Evolutionary conservation across 192 early-diverging fungal species (phyloP).

Genomic region (Coemansia sp.): DNA sequence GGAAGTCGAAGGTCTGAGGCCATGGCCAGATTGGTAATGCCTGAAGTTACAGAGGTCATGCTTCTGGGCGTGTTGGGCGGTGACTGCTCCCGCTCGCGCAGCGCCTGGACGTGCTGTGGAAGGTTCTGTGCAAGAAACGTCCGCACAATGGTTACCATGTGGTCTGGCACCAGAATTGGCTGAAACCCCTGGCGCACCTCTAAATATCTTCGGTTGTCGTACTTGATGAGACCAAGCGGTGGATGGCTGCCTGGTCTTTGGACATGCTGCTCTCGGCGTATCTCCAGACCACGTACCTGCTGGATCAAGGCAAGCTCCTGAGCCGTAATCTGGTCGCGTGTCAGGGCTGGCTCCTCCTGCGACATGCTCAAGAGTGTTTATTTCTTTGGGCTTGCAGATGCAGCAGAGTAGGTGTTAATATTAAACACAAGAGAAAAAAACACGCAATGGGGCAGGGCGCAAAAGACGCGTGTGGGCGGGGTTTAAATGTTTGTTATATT

Average conservation of each 20-base stretch:
- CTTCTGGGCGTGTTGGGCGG: constrained; percentile 18
- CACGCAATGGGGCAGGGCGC: not conserved
- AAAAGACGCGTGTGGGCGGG: not conserved
- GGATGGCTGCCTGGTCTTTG: constrained; percentile 4
- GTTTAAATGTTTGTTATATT: not conserved
- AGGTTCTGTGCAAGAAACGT: constrained; percentile 26
- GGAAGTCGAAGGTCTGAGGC: not conserved
- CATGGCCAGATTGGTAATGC: not conserved
- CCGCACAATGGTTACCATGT: constrained; percentile 19
- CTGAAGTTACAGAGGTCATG: not conserved
- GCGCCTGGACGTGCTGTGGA: constrained; percentile 12
- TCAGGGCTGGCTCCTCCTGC: constrained; percentile 2
- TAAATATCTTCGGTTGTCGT: constrained; percentile 26
- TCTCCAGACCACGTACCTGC: constrained; percentile 26
- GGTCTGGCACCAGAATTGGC: constrained; percentile 40
- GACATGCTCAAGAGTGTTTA: constrained; percentile 1
- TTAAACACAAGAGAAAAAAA: not conserved
- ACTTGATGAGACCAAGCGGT: constrained; percentile 23
- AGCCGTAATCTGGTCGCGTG: constrained; percentile 15
- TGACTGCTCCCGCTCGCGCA: constrained; percentile 11
- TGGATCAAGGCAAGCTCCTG: constrained; percentile 23
- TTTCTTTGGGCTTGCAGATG: too few relatives aligned
- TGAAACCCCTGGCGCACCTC: constrained; percentile 30
- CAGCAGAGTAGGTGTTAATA: not conserved
- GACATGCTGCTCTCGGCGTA: constrained; percentile 16